Evolutionary conservation across 2,329 filamentous ascomycete species (phyloP).

Genomic region (Alternaria panax): DNA sequence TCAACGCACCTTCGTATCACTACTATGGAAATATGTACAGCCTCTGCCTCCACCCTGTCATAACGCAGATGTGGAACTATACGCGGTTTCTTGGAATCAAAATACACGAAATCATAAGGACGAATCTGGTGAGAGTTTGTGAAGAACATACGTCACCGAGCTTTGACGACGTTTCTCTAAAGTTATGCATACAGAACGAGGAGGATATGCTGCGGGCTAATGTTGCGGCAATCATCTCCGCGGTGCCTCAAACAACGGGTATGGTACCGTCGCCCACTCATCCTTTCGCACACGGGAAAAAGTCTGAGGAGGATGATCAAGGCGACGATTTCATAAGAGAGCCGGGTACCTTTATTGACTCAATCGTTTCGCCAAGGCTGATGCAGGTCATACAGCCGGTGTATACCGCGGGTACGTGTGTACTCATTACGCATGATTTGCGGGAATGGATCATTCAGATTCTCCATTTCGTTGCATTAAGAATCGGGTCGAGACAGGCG

Average conservation of each 20-base stretch:
- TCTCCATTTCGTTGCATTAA: constrained; percentile 31
- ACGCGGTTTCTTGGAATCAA: constrained; percentile 32
- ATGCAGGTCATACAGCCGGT: constrained; percentile 40
- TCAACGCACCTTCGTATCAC: constrained; percentile 22
- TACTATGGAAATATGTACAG: constrained; percentile 35
- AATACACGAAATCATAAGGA: constrained; percentile 33
- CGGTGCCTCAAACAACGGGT: constrained; percentile 39
- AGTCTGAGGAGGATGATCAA: background rate
- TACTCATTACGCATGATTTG: constrained; percentile 23
- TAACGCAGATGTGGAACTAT: constrained; percentile 44
- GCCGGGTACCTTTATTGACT: constrained; percentile 32
- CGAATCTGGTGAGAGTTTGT: constrained; percentile 27
- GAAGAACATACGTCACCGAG: constrained; percentile 16
- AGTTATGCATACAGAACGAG: constrained; percentile 16
- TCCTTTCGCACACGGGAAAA: background rate
- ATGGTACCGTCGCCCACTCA: constrained; percentile 35
- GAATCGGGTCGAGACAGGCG: constrained; percentile 38
- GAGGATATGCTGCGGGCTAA: constrained; percentile 23
- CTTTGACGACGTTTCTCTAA: constrained; percentile 14
- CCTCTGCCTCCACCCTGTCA: constrained; percentile 42
- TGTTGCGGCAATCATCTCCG: constrained; percentile 28
- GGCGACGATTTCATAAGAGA: background rate
- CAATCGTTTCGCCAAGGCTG: constrained; percentile 30
- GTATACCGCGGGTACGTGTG: constrained; percentile 24
- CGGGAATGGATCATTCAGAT: constrained; percentile 34